Base-by-base conservation (phyloP, 495 filamentous ascomycete genomes). In the Pseudomonodictys pantanalensis region DNA sequence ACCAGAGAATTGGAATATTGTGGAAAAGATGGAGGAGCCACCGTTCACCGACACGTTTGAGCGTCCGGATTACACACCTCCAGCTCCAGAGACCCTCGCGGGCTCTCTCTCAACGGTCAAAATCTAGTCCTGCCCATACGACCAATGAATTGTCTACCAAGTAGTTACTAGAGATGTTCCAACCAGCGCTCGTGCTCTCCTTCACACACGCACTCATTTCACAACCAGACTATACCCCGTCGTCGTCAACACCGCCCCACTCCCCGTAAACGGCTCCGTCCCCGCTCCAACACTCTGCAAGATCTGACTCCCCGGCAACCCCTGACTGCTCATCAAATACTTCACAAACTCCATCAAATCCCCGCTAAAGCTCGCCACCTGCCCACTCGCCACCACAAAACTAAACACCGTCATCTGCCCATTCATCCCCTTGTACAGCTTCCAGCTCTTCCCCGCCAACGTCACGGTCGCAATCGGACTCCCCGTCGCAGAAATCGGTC, bases 401-500 rank as follows among this genome's bases (percentile, higher is more conserved):
- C 76, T 80, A 73, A 81, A 86, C 17, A 87, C 83, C 9, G 72
- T 77, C 65, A 78, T 84, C 33, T 52, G 56, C 39, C 79, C 81
- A 59, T 85, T 85, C 12, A 66, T 71, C n/a, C 84, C 84, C 8
- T 70, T 68, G 64, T 77, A 85, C 55, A 87, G 69, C 18, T 80
- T 75, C 76, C 79, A 86, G 10, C 51, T 62, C 24, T 70, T 66
- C 11, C 80, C 79, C 22, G 67, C 78, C 51, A 88, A 77, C 18
- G 69, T 81, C 3, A 76, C 70, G 1, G 76, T 83, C 6, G 78
- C 80, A 54, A 85, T 73, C 1, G 83, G 28, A 9, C 73, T 75
- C 50, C 82, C 83, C 6, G 75, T 81, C 26, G 76, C 76, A 11
- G 81, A 83, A 68, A 87, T 86, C 3, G 84, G 82, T 10, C 82